phyloP scores from a whole-genome alignment of 345 rosid species.

The Hibiscus tridactylites region DNA sequence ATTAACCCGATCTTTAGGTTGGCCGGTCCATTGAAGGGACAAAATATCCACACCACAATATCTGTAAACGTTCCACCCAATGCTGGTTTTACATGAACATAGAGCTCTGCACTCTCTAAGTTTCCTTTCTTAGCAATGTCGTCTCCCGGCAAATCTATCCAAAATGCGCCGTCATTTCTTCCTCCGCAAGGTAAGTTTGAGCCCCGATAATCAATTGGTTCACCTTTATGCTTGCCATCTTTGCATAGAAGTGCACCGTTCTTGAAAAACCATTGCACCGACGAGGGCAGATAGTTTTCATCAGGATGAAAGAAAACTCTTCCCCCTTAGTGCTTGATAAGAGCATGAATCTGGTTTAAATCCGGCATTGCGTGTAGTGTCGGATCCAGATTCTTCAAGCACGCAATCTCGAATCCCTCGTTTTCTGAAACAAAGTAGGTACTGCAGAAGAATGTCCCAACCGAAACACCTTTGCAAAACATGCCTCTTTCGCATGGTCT shows the following conservation, averaged over 20 bases:
- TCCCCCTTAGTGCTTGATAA: slow-evolving; percentile 72
- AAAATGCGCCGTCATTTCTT: slow-evolving; percentile 54
- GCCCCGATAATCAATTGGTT: slow-evolving; percentile 44
- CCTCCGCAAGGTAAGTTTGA: slow-evolving; percentile 71
- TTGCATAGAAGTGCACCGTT: slow-evolving; percentile 62
- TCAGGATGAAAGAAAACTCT: slow-evolving; percentile 87
- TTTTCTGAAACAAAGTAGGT: slow-evolving; percentile 28
- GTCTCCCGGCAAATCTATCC: slow-evolving; percentile 70
- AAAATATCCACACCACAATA: slow-evolving; percentile 81
- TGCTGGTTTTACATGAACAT: slow-evolving; percentile 83
- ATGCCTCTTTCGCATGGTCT: slow-evolving; percentile 70
- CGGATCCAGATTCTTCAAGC: slow-evolving; percentile 66
- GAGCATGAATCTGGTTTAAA: slow-evolving; percentile 61
- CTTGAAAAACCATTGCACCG: slow-evolving; percentile 81
- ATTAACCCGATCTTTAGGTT: slow-evolving; percentile 68
- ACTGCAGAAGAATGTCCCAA: slow-evolving; percentile 74
- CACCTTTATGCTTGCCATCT: slow-evolving; percentile 36
- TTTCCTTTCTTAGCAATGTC: slow-evolving; percentile 59
- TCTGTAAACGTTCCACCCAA: slow-evolving; percentile 86
- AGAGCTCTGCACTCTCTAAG: slow-evolving; percentile 66
- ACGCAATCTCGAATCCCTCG: slow-evolving; percentile 40
- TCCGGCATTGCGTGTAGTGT: slow-evolving; percentile 66
- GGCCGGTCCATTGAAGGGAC: slow-evolving; percentile 85
- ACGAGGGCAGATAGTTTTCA: slow-evolving; percentile 76
- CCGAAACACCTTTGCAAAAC: slow-evolving; percentile 54